phyloP scores from a whole-genome alignment of 2,329 filamentous ascomycete genomes.

The Apiospora kogelbergensis region DNA sequence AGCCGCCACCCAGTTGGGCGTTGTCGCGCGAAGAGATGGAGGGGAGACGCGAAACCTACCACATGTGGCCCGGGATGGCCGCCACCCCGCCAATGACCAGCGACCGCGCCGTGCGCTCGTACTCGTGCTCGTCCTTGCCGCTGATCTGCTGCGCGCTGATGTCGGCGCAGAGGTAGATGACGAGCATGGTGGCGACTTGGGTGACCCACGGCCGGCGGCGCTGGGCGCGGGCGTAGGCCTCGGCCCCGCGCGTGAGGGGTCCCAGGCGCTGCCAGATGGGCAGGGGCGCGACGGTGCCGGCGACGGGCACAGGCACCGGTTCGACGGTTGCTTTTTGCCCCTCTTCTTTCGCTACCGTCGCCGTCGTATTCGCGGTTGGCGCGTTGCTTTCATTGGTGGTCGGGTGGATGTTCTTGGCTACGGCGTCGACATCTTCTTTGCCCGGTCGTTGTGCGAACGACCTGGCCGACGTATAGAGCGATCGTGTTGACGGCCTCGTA shows the following conservation, averaged over 20 bases:
- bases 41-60: too few relatives aligned
- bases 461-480: neutral
- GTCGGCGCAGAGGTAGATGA: constrained; percentile 79
- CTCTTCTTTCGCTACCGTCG: neutral
- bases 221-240: constrained; percentile 71
- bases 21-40: too few relatives aligned
- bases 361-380: neutral
- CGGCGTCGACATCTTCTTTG: neutral
- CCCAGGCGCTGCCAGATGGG: constrained; percentile 60
- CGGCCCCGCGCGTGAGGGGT: constrained; percentile 51
- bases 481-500: neutral
- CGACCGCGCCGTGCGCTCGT: constrained; percentile 66
- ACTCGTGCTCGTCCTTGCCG: constrained; percentile 61
- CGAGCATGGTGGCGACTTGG: constrained; percentile 72
- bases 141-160: constrained; percentile 72
- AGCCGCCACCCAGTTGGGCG: too few relatives aligned
- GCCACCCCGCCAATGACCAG: constrained; percentile 71
- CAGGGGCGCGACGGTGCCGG: constrained; percentile 40
- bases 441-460: neutral
- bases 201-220: constrained; percentile 72
- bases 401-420: neutral
- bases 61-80: constrained; percentile 78
- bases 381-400: neutral
- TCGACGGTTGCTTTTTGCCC: too few relatives aligned
- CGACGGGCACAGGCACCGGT: constrained; percentile 28